Conservation (phyloP, 345 rosid species). For the Hibiscus trionum region DNA sequence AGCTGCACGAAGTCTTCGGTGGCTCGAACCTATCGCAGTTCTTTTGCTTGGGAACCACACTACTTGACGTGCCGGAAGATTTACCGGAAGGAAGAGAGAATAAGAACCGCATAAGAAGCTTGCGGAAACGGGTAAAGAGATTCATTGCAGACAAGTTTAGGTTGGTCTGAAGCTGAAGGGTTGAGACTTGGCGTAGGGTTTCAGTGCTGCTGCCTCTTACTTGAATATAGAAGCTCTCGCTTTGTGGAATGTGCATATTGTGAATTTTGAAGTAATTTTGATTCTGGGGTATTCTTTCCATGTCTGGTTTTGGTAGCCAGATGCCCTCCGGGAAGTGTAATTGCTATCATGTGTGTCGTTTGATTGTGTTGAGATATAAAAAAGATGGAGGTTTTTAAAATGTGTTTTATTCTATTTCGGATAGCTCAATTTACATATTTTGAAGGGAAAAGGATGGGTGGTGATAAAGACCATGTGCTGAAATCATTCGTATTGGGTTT, state of each 20-base stretch:
- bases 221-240: slow-evolving; percentile 41
- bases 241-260: slow-evolving; percentile 22
- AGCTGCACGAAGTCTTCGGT: slow-evolving; percentile 82
- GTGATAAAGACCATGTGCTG: slow-evolving; percentile 39
- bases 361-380: slow-evolving; percentile 19
- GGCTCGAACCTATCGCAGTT: slow-evolving; percentile 51
- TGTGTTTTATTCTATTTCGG: slow-evolving; percentile 32
- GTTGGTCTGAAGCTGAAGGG: slow-evolving; percentile 1
- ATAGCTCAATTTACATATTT: slow-evolving; percentile 25
- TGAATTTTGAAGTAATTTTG: background rate
- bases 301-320: slow-evolving; percentile 21
- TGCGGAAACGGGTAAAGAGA: slow-evolving; percentile 53
- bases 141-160: slow-evolving; percentile 53
- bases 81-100: slow-evolving; percentile 41
- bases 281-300: background rate
- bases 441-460: slow-evolving; percentile 3
- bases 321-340: slow-evolving; percentile 41
- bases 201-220: slow-evolving; percentile 17
- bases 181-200: background rate
- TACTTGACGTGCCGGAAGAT: slow-evolving; percentile 13
- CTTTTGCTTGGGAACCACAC: slow-evolving; percentile 16
- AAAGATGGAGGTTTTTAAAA: slow-evolving; percentile 18
- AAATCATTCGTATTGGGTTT: slow-evolving; percentile 70
- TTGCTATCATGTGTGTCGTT: slow-evolving; percentile 42
- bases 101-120: slow-evolving; percentile 53